Percentiles rank a stretch among this genome's conserved stretches.
Conservation (phyloP, 1,284 basidiomycete genomes). For the Heliocybe sulcata region DNA sequence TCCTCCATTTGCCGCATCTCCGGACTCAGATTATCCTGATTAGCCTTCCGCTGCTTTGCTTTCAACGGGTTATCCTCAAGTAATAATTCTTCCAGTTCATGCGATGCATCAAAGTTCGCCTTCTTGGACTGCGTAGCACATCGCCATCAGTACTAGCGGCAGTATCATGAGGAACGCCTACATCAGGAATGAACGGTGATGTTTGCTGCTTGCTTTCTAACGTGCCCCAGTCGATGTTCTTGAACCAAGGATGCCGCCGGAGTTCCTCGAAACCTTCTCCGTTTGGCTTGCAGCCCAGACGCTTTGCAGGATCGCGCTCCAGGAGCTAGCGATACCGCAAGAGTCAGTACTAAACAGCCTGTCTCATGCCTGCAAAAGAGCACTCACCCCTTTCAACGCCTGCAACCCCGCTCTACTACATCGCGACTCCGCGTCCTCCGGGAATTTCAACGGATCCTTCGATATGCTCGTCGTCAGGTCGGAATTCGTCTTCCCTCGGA, state of each 20-base stretch:
- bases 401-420: conserved; percentile 62
- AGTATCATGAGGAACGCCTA: conserved; percentile 29
- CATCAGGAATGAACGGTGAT: conserved; percentile 91
- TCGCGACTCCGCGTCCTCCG: conserved; percentile 68
- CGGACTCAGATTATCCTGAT: conserved; percentile 80
- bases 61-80: conserved; percentile 97
- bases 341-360: too few species aligned
- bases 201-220: conserved; percentile 75
- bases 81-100: conserved; percentile 93
- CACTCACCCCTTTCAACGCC: conserved; percentile 59
- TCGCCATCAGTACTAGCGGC: conserved; percentile 2
- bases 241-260: conserved; percentile 84
- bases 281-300: conserved; percentile 76
- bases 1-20: conserved; percentile 99
- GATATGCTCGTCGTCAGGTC: conserved; percentile 87
- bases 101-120: conserved; percentile 98
- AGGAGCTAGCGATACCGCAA: too few species aligned
- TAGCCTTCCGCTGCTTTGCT: conserved; percentile 86
- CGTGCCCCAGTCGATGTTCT: conserved; percentile 79
- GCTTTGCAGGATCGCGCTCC: conserved; percentile 77
- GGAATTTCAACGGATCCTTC: conserved; percentile 69
- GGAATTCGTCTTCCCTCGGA: conserved; percentile 86
- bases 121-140: conserved; percentile 71
- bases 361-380: not conserved
- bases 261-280: conserved; percentile 78